Base-by-base conservation (phyloP, 768 basidiomycete species). In the Leccinum longicurvipes region DNA sequence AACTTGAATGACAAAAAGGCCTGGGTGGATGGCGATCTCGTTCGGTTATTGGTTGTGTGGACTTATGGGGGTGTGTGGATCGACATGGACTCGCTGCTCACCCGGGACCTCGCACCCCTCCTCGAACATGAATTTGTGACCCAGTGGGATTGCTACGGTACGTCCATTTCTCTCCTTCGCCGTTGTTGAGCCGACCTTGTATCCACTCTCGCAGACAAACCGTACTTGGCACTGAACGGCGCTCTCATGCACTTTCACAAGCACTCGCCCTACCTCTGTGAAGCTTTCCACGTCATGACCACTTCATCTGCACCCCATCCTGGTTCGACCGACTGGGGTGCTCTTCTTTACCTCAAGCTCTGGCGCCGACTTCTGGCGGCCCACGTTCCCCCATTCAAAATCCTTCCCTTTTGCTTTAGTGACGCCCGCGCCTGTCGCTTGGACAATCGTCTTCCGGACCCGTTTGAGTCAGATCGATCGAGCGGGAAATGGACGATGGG, bases 101-200 rank as follows among this genome's bases (percentile, higher is more conserved):
- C 93, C 45, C 77, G 96, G 53, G 91, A 94, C 73, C 74, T 98
- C 31, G 77, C 85, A 3, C 93, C 95, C 9, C 76, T 98, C 53
- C 79, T 90, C 6, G 95, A 97, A 69, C 89, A 92, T 64, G 96
- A 99, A 72, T 99, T 95, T 67, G 92, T 98, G 10, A 96, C 93
- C 2, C 94, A 99, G 65, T 99, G 96, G 96, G 96, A 99, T 67
- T 98, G 96, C 70, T 98, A 98, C 65, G 91, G 95, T 93, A 68
- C 42, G 84, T 54, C 17, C 15, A 12, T 46, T 6, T 15, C 25
- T n/a, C 23, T 9, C 15, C 29, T 54, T 17, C 31, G 10, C 21
- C 7, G 31, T 14, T 8, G 23, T 28, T 4, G 32, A 34, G 12
- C 39, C 17, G 15, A 17, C 23, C 25, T 32, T 50, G 28, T 17